phyloP scores from a whole-genome alignment of 495 filamentous ascomycete genomes.

The Xylaria castorea region DNA sequence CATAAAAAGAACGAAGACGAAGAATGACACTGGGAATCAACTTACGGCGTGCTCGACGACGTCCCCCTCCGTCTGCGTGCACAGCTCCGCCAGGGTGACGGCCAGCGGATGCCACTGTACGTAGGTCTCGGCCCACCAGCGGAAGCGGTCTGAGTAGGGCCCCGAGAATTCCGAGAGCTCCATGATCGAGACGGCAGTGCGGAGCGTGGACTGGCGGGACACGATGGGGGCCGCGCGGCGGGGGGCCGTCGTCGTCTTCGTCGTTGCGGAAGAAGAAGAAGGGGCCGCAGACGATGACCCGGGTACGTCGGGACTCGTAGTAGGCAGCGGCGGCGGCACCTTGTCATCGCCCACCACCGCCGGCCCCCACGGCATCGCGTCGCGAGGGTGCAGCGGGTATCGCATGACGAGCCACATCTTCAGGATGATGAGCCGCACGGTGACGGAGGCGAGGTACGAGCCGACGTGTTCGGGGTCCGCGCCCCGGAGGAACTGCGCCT shows the following conservation, averaged over 20 bases:
- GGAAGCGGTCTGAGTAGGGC: constrained; percentile 35
- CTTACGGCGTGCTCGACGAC: constrained; percentile 67
- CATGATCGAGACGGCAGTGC: constrained; percentile 43
- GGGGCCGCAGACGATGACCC: background rate
- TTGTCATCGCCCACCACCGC: too few relatives aligned
- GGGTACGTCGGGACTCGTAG: background rate
- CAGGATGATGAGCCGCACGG: constrained; percentile 60
- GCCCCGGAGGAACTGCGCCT: constrained; percentile 37
- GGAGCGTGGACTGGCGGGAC: constrained; percentile 40
- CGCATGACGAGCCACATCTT: constrained; percentile 70
- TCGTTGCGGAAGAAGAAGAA: constrained; percentile 20
- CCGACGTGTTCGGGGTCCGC: constrained; percentile 36
- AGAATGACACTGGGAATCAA: background rate
- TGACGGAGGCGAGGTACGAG: constrained; percentile 40
- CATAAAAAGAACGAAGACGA: background rate
- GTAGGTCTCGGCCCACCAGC: constrained; percentile 60
- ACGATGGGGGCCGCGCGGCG: constrained; percentile 3
- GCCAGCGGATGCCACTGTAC: constrained; percentile 79
- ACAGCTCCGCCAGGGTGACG: constrained; percentile 73
- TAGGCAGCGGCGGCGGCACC: background rate
- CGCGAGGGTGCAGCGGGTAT: constrained; percentile 59
- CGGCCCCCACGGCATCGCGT: too few relatives aligned
- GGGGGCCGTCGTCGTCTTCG: background rate
- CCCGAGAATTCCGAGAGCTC: constrained; percentile 37
- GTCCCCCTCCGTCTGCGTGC: constrained; percentile 55